Evolutionary conservation across 1,139 yeast species (phyloP).

Genomic region (Candida buenavistaensis): DNA sequence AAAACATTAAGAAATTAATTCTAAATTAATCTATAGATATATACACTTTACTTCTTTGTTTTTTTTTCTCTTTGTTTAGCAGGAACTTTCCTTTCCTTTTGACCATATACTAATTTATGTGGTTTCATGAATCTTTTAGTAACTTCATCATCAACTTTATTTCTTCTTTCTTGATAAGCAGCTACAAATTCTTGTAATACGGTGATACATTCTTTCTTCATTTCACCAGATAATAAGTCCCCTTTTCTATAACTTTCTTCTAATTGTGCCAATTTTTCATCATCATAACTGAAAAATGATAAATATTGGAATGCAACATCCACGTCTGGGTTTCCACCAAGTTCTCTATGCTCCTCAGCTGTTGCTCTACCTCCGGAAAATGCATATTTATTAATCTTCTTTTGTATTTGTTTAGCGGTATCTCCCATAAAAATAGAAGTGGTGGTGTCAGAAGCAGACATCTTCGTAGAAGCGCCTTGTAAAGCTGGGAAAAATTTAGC

Average conservation of each 20-base stretch:
- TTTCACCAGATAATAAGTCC: conserved; percentile 85
- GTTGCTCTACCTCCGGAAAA: conserved; percentile 93
- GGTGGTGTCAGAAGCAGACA: conserved; percentile 87
- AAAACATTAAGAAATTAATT: conserved; percentile 28
- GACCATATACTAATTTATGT: conserved; percentile 76
- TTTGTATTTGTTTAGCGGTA: conserved; percentile 86
- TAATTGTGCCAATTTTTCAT: conserved; percentile 65
- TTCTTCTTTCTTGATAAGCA: conserved; percentile 79
- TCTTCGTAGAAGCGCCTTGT: conserved; percentile 94
- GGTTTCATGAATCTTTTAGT: conserved; percentile 79
- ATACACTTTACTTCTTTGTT: conserved; percentile 16
- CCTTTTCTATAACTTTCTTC: conserved; percentile 75
- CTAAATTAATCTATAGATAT: not conserved
- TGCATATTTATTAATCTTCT: conserved; percentile 94
- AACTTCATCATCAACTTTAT: conserved; percentile 62
- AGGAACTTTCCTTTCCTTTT: conserved; percentile 69
- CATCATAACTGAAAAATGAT: conserved; percentile 86
- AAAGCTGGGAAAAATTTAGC: conserved; percentile 97
- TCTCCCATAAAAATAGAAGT: conserved; percentile 93
- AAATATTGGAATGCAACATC: conserved; percentile 95
- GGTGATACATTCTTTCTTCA: conserved; percentile 85
- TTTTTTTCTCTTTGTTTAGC: conserved; percentile 51
- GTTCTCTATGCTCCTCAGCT: conserved; percentile 82
- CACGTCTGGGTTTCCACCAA: conserved; percentile 93
- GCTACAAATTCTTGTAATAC: conserved; percentile 76